Base-by-base conservation (phyloP, 345 rosid species). In the Eucalyptus regnans region DNA sequence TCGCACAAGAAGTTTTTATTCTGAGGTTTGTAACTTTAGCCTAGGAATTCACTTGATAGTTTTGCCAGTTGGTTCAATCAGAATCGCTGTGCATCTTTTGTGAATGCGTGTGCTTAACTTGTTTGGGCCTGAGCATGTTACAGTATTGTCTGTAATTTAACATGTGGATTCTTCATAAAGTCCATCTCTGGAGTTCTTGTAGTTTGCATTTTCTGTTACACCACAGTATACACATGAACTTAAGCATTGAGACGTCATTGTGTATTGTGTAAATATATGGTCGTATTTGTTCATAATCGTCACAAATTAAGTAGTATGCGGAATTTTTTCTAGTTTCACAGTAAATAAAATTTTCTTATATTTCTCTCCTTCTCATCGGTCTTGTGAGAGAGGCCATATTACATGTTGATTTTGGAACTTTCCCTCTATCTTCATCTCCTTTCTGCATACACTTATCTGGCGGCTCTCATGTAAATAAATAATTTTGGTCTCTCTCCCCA, bases 1-100 rank as follows among this genome's bases (percentile, higher is more conserved):
- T 97, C 92, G 97, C 98, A 37, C 99, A 96, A 92, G 99, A 97
- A 95, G 99, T 97, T 87, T 97, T 89, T 87, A 97, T 97, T 87
- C 95, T 97, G 99, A 96, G 99, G 99, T 97, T 92, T 89, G 93
- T 87, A 50, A 46, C 23, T 49, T 68, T 88, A 49, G 29, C 71
- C 60, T 46, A 60, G 44, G 41, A 23, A 12, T 29, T 49, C 41
- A 50, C 29, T 50, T 18, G 56, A 31, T 86, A 16, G 41, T 50
- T 50, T 50, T 37, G 31, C 60, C 41, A n/a, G 37, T 50, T 86
- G 58, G 58, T 50, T 86, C 56, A 31, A 31, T 50, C 62, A 50
- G 62, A 86, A 86, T 86, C 31, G 41, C 41, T 17, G n/a, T 29
- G 54, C 25, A 46, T 86, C 13, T 86, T 86, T 50, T 86, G 22